Evolutionary conservation across 2,329 filamentous ascomycete genomes (phyloP).

Genomic region (Cadophora sp.): DNA sequence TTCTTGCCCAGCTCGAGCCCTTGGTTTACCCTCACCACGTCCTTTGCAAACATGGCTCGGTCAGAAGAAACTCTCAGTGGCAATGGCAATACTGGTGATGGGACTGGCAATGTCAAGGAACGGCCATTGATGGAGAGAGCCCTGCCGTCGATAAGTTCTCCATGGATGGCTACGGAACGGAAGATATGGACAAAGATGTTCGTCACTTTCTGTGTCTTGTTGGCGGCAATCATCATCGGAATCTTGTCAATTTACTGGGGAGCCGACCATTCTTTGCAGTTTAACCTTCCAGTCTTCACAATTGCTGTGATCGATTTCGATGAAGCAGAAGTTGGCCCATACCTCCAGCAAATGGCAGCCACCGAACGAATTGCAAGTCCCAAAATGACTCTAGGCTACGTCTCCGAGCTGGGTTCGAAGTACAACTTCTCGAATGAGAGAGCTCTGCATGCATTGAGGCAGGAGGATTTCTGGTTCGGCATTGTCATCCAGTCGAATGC

Average conservation of each 20-base stretch:
- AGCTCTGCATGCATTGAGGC: conserved; percentile 23
- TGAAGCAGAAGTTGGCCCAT: conserved; percentile 27
- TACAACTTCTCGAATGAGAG: conserved; percentile 23
- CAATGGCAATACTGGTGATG: neutral
- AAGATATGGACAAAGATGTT: conserved; percentile 33
- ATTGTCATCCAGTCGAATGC: conserved; percentile 31
- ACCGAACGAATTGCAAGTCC: conserved; percentile 19
- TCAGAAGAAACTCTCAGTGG: conserved; percentile 15
- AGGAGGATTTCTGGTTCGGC: conserved; percentile 32
- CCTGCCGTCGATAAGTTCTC: conserved; percentile 24
- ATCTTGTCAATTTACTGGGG: conserved; percentile 34
- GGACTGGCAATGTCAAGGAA: neutral
- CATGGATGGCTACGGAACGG: conserved; percentile 24
- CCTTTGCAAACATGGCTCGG: neutral
- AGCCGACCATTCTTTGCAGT: conserved; percentile 28
- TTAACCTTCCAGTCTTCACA: conserved; percentile 30
- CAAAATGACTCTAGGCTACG: conserved; percentile 27
- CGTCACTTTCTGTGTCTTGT: conserved; percentile 23
- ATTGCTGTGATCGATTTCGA: conserved; percentile 34
- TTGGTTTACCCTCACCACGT: neutral
- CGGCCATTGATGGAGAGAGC: conserved; percentile 19
- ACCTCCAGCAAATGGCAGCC: conserved; percentile 27
- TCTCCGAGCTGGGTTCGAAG: conserved; percentile 23
- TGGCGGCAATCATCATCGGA: conserved; percentile 29
- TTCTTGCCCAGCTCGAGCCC: too few species aligned